Conservation (phyloP, 116 monocot genomes). For the Phalaenopsis hybrid region DNA sequence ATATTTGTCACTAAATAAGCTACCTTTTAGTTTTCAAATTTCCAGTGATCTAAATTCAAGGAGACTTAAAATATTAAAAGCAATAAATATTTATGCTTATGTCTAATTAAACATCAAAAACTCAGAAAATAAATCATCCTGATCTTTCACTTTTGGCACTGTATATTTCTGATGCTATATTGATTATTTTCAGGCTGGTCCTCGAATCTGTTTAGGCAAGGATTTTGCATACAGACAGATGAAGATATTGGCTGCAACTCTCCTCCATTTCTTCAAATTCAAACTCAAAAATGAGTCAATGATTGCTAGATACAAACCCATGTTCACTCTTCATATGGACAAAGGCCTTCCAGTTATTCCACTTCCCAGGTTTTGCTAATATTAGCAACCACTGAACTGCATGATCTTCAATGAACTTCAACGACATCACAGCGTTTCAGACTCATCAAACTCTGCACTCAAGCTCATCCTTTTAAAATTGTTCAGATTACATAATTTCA, state of each 20-base stretch:
- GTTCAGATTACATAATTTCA: no score
- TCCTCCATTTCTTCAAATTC: slow-evolving; percentile 31
- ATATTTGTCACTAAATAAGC: no score
- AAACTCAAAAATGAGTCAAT: slow-evolving; percentile 16
- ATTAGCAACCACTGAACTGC: background rate
- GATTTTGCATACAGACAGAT: slow-evolving; percentile 65
- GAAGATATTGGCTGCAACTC: slow-evolving; percentile 38
- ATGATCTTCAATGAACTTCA: no score
- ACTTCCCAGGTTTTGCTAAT: background rate
- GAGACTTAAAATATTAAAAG: background rate
- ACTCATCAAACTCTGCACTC: background rate
- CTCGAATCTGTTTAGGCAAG: slow-evolving; percentile 52
- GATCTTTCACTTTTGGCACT: background rate
- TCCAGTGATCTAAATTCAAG: no score
- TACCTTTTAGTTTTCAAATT: no score
- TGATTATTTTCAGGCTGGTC: slow-evolving; percentile 36
- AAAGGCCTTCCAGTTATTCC: slow-evolving; percentile 26
- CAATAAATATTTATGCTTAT: background rate
- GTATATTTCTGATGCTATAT: background rate
- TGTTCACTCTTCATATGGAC: slow-evolving; percentile 32
- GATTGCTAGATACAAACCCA: slow-evolving; percentile 15
- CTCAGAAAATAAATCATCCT: background rate
- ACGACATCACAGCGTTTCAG: background rate
- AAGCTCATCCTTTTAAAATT: background rate
- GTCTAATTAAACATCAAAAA: background rate